A percentile compares a stretch with the other conserved stretches of the same genome.
Evolutionary conservation across 495 filamentous ascomycete genomes (phyloP).

Genomic region (Oleoguttula mirabilis): DNA sequence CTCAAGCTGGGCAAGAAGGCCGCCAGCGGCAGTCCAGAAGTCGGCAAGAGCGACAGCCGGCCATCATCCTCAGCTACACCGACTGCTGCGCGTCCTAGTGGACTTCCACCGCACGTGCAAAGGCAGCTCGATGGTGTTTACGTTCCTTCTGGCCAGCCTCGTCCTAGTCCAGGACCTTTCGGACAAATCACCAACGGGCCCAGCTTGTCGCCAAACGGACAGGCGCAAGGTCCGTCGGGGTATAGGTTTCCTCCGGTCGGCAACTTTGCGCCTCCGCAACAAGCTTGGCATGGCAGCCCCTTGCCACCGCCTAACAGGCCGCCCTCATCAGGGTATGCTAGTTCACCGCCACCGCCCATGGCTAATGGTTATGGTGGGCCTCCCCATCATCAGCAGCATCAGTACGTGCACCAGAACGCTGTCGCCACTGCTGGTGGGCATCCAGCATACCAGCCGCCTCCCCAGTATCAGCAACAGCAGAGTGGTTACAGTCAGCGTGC

Average conservation of each 20-base stretch:
- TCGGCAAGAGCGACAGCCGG: constrained; percentile 1
- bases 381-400: constrained; percentile 14
- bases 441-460: constrained; percentile 1
- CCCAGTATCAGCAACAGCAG: constrained; percentile 1
- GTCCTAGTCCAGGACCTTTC: constrained; percentile 11
- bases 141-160: constrained; percentile 11
- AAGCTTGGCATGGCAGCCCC: constrained; percentile 14
- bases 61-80: not conserved
- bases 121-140: constrained; percentile 22
- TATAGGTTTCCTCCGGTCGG: constrained; percentile 14
- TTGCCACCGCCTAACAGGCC: constrained; percentile 8
- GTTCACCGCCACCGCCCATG: constrained; percentile 4
- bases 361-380: constrained; percentile 7
- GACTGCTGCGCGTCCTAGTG: constrained; percentile 12
- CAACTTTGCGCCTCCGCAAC: constrained; percentile 19
- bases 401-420: constrained; percentile 14
- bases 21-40: constrained; percentile 15
- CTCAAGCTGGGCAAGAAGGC: constrained; percentile 44
- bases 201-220: constrained; percentile 30
- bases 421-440: constrained; percentile 10
- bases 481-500: not conserved
- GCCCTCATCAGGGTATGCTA: constrained; percentile 11
- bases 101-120: constrained; percentile 9
- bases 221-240: constrained; percentile 17
- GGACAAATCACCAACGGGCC: constrained; percentile 26